Percentiles rank a stretch among this genome's conserved stretches.
Conservation (phyloP, 1,284 basidiomycete species). For the Volvariella volvacea region DNA sequence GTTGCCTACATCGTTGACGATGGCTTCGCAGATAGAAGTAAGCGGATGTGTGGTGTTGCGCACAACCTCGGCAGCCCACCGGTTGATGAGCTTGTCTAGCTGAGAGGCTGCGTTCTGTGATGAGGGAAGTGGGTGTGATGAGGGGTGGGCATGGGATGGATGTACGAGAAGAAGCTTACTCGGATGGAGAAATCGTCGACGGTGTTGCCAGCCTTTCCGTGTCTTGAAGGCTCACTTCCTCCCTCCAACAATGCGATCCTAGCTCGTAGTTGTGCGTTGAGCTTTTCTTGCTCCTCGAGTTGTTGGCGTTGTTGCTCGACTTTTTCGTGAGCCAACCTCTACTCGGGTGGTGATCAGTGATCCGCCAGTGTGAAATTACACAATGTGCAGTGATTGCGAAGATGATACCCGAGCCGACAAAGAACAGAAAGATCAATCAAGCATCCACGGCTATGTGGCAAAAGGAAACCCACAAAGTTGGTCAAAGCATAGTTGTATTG, state of each 20-base stretch:
- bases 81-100: constrained; percentile 72
- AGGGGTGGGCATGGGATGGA: neutral
- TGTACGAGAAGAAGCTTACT: constrained; percentile 29
- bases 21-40: constrained; percentile 49
- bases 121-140: neutral
- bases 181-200: constrained; percentile 82
- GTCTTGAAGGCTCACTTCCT: constrained; percentile 29
- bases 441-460: too few species aligned
- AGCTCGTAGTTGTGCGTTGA: constrained; percentile 62
- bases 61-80: constrained; percentile 73
- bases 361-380: too few species aligned
- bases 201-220: constrained; percentile 47
- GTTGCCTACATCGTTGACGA: constrained; percentile 51
- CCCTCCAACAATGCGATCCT: constrained; percentile 73
- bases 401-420: too few species aligned
- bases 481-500: constrained; percentile 74
- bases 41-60: constrained; percentile 49
- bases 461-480: constrained; percentile 56
- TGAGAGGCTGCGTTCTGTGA: constrained; percentile 66
- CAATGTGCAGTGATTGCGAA: too few species aligned
- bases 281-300: constrained; percentile 76
- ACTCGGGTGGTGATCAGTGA: too few species aligned
- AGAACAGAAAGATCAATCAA: too few species aligned
- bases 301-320: constrained; percentile 74
- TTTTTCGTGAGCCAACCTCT: constrained; percentile 82